Percentiles rank a stretch among this genome's conserved stretches.
Conservation (phyloP, 768 basidiomycete species). For the Fomitopsis serialis region DNA sequence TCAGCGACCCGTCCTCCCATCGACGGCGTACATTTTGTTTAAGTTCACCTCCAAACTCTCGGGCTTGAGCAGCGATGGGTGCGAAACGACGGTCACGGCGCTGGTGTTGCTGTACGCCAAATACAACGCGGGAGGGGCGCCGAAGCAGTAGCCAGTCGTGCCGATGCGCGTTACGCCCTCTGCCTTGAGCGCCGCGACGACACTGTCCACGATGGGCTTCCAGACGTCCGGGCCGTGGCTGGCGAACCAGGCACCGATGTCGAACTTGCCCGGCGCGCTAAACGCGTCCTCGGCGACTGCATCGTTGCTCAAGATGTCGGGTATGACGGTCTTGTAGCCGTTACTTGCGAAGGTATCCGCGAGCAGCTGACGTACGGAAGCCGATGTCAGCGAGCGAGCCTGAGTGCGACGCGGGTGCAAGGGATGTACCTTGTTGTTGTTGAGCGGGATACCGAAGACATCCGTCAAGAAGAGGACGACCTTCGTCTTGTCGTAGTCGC, state of each 20-base stretch:
- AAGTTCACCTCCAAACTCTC: slow-evolving; percentile 52
- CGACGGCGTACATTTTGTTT: not conserved
- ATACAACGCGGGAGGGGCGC: slow-evolving; percentile 58
- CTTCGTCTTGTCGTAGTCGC: slow-evolving; percentile 29
- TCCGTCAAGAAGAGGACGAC: slow-evolving; percentile 35
- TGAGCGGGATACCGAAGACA: slow-evolving; percentile 22
- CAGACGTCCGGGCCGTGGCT: slow-evolving; percentile 23
- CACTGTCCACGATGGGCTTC: slow-evolving; percentile 44
- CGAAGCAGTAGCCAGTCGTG: slow-evolving; percentile 67
- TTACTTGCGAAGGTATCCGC: slow-evolving; percentile 39
- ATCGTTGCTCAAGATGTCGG: slow-evolving; percentile 35
- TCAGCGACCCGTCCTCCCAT: not conserved
- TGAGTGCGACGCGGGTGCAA: no score
- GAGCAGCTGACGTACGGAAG: slow-evolving; percentile 32
- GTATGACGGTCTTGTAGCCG: slow-evolving; percentile 31
- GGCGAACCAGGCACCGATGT: slow-evolving; percentile 29
- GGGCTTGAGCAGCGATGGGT: slow-evolving; percentile 58
- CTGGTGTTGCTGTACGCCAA: slow-evolving; percentile 52
- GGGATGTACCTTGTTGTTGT: slow-evolving; percentile 23
- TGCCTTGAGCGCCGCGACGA: slow-evolving; percentile 50
- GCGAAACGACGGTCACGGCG: slow-evolving; percentile 43
- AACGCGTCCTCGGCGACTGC: slow-evolving; percentile 20
- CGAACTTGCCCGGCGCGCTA: slow-evolving; percentile 15
- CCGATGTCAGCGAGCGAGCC: not conserved
- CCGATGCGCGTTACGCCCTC: slow-evolving; percentile 54